These are phyloP conservation scores for Dendryphion nanum DNA, from an alignment of 2,329 filamentous ascomycete species.

Conservation along the genomic window DNA sequence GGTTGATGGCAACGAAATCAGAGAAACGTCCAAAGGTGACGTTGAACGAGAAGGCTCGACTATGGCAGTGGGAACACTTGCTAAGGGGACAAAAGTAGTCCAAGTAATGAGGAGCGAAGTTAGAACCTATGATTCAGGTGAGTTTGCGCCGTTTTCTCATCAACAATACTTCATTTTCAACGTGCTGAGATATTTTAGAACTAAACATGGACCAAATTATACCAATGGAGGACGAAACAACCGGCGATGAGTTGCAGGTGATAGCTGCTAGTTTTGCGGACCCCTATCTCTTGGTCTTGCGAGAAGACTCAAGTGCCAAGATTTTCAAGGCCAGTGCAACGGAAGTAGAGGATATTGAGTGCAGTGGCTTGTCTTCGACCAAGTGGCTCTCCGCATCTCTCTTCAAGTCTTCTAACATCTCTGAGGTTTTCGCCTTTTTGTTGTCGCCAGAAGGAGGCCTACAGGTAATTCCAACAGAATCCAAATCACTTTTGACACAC, in stretches of 20 bases:
- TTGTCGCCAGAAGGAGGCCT: constrained; percentile 73
- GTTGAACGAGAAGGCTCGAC: constrained; percentile 89
- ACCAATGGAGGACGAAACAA: constrained; percentile 80
- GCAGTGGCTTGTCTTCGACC: constrained; percentile 57
- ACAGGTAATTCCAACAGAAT: constrained; percentile 56
- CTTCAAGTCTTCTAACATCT: constrained; percentile 63
- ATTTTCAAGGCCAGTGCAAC: constrained; percentile 76
- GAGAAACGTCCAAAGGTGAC: constrained; percentile 77
- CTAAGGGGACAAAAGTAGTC: constrained; percentile 76
- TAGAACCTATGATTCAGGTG: constrained; percentile 85
- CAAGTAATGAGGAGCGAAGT: constrained; percentile 87
- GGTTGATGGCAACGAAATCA: constrained; percentile 70
- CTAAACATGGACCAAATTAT: constrained; percentile 87
- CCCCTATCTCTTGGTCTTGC: constrained; percentile 77
- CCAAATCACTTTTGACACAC: not conserved
- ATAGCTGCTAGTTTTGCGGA: constrained; percentile 81
- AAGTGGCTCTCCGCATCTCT: constrained; percentile 84
- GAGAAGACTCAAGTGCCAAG: constrained; percentile 79
- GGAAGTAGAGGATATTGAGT: constrained; percentile 80
- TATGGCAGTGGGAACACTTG: constrained; percentile 79
- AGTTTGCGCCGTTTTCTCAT: constrained; percentile 33
- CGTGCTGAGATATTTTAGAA: too few relatives aligned
- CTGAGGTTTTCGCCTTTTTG: constrained; percentile 70
- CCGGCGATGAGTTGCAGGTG: constrained; percentile 63
- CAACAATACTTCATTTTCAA: too few relatives aligned